Percentiles rank a stretch among this genome's conserved stretches.
phyloP scores from a whole-genome alignment of 225 moss, liverwort and hornwort species.

The Bryum argenteum region DNA sequence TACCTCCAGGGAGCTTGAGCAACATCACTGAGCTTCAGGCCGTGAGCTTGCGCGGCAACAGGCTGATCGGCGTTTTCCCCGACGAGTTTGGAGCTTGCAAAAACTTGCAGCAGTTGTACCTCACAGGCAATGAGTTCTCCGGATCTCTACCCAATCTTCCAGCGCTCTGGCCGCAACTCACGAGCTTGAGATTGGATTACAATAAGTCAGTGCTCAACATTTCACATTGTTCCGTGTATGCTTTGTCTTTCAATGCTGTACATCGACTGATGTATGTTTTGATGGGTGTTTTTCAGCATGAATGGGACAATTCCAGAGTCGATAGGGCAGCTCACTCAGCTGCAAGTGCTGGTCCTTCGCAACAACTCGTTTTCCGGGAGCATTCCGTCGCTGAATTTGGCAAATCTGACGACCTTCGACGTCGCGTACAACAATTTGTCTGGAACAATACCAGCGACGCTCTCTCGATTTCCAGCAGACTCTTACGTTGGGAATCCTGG shows the following conservation, averaged over 20 bases:
- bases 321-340: slow-evolving; percentile 32
- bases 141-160: slow-evolving; percentile 70
- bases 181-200: slow-evolving; percentile 55
- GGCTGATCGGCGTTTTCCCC: slow-evolving; percentile 56
- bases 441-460: slow-evolving; percentile 53
- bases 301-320: slow-evolving; percentile 39
- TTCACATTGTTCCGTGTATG: not conserved
- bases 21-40: slow-evolving; percentile 62
- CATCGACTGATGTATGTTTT: not conserved
- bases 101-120: slow-evolving; percentile 56
- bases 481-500: slow-evolving; percentile 58
- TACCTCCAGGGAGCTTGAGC: slow-evolving; percentile 57
- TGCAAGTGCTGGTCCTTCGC: slow-evolving; percentile 34
- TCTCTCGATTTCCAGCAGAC: slow-evolving; percentile 46
- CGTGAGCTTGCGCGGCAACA: slow-evolving; percentile 75
- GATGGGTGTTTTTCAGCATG: slow-evolving; percentile 36
- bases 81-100: slow-evolving; percentile 53
- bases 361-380: slow-evolving; percentile 64
- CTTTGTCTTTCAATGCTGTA: not conserved
- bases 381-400: slow-evolving; percentile 48
- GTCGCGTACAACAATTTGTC: slow-evolving; percentile 70
- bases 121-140: slow-evolving; percentile 57
- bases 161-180: slow-evolving; percentile 64
- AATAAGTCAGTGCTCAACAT: slow-evolving; percentile 45
- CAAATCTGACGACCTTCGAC: slow-evolving; percentile 46